Conservation (phyloP, 305 asterid species). For the Andrographis paniculata region DNA sequence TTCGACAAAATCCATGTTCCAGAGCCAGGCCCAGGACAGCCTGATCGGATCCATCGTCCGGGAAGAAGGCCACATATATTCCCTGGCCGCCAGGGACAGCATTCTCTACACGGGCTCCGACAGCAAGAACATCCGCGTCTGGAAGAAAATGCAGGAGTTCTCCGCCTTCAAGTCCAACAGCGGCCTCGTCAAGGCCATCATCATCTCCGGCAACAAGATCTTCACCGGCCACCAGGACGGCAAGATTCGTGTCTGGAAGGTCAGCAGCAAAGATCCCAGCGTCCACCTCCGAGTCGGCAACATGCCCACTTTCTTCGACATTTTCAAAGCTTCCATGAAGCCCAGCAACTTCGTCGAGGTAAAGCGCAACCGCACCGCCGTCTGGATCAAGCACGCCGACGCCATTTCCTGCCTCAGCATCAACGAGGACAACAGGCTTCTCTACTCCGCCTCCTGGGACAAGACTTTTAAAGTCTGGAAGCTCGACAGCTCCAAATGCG, state of each 20-base stretch:
- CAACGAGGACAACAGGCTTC: constrained; percentile 21
- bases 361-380: constrained; percentile 26
- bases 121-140: no score
- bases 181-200: constrained; percentile 38
- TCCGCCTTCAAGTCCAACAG: constrained; percentile 38
- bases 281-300: constrained; percentile 32
- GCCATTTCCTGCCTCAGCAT: constrained; percentile 40
- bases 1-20: constrained; percentile 9
- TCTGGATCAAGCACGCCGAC: constrained; percentile 36
- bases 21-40: constrained; percentile 20
- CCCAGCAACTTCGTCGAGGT: constrained; percentile 37
- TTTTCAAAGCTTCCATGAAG: constrained; percentile 36
- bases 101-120: constrained; percentile 37
- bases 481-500: constrained; percentile 24
- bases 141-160: constrained; percentile 30
- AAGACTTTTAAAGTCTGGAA: constrained; percentile 38
- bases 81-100: constrained; percentile 27
- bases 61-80: constrained; percentile 44
- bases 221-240: constrained; percentile 49
- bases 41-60: constrained; percentile 42
- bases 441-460: constrained; percentile 42
- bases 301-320: constrained; percentile 31
- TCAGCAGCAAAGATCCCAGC: constrained; percentile 22
- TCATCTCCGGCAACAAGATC: constrained; percentile 29
- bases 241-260: constrained; percentile 41